Evolutionary conservation across 139 green algal species (phyloP), one percentile per base, ranked within the genome.

Genomic region (Bryopsis sp.): DNA sequence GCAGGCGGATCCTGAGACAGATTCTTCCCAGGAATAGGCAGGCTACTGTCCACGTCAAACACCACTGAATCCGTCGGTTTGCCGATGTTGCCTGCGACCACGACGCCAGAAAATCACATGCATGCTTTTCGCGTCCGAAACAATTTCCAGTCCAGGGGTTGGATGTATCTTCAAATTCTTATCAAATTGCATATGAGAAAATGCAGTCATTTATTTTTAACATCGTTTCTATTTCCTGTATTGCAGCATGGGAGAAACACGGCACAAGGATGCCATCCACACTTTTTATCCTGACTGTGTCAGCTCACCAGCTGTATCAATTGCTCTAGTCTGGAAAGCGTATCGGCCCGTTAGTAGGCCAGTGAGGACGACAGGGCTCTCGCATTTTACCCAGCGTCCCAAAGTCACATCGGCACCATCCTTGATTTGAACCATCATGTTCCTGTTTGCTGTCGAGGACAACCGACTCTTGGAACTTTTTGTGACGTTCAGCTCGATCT

Each of bases 21-120:
- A 39, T 22, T 46, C 24, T 65, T 39, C 31, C 58, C 58, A 24
- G 58, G 58, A 65, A 65, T 39, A 6, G 58, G 58, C 29, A 65
- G 43, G 15, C 32, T 65, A 65, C 43, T 33, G 58, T 65, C 58
- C 31, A 65, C 58, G 6, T 11, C 19, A 39, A 65, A 65, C 7
- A 39, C 3, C 15, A 22, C 28, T 5, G n/a, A 8, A 22, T 22
- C n/a, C 4, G 31, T 65, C 29, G 58, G 31, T 22, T 65, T 22
- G 4, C 58, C 58, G 6, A 26, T 65, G 31, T 65, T 65, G 28
- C 58, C 58, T n/a, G n/a, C n/a, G n/a, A n/a, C n/a, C n/a, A n/a
- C n/a, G n/a, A n/a, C n/a, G n/a, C n/a, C n/a, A n/a, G n/a, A n/a
- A n/a, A n/a, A n/a, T n/a, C n/a, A n/a, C n/a, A n/a, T n/a, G n/a